Evolutionary conservation across 345 rosid species (phyloP).

Genomic region (Citrus reticulata): DNA sequence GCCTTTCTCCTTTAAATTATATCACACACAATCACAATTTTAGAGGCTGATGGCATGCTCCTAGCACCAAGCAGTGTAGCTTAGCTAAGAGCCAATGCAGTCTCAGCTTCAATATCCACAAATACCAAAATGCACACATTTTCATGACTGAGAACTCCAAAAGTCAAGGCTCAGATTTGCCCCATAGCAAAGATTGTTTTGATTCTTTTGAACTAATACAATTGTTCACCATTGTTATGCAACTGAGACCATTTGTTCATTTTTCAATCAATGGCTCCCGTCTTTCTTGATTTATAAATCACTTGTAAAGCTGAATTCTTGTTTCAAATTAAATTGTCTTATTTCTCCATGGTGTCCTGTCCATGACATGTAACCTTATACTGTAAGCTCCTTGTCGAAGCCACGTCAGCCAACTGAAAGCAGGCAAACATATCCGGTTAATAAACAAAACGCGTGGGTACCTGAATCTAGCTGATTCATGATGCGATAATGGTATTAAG

Average conservation of each 20-base stretch:
- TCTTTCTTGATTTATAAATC: conserved; percentile 21
- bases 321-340: neutral
- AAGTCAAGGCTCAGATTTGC: conserved; percentile 14
- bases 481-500: neutral
- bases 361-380: neutral
- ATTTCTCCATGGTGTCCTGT: no score
- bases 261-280: conserved; percentile 18
- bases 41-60: conserved; percentile 7
- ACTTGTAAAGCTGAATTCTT: neutral
- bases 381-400: neutral
- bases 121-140: neutral
- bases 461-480: neutral
- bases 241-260: conserved; percentile 33
- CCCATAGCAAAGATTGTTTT: conserved; percentile 11
- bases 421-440: neutral
- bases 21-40: neutral
- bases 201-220: conserved; percentile 21
- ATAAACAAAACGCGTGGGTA: neutral
- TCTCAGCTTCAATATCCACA: neutral
- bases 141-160: neutral
- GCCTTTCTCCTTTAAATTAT: conserved; percentile 65
- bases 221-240: conserved; percentile 35
- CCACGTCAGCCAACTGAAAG: neutral
- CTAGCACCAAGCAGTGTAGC: neutral
- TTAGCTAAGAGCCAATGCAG: conserved; percentile 12